Evolutionary conservation across 1,139 yeast genomes (phyloP).

Genomic region (Scheffersomyces illinoinensis): DNA sequence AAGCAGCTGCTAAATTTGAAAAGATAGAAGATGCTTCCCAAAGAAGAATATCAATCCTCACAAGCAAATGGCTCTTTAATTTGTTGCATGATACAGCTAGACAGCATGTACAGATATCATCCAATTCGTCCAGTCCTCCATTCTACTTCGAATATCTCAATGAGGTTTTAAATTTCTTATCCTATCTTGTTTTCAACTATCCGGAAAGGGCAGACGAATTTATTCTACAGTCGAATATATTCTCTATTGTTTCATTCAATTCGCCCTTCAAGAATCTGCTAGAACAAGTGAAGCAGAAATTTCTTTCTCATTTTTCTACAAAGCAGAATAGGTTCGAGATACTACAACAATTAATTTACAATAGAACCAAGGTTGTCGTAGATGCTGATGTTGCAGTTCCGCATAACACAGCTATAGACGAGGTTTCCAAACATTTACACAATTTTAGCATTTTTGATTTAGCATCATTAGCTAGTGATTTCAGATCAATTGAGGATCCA

Average conservation of each 20-base stretch:
- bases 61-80: slow-evolving; percentile 2
- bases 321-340: neutral
- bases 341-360: neutral
- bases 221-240: neutral
- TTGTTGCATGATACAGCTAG: neutral
- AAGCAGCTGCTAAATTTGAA: slow-evolving; percentile 5
- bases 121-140: neutral
- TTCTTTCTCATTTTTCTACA: neutral
- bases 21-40: neutral
- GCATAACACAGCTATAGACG: neutral
- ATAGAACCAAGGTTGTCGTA: neutral
- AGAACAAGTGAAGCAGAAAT: neutral
- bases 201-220: neutral
- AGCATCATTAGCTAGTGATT: neutral
- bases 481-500: neutral
- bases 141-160: neutral
- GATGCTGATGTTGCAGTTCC: neutral
- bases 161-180: neutral
- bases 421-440: neutral
- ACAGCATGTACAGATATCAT: neutral
- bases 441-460: neutral
- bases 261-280: neutral
- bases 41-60: slow-evolving; percentile 1
- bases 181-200: neutral
- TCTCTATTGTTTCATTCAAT: neutral